Percentiles rank a stretch among this genome's conserved stretches.
These are phyloP conservation scores for Annona squamosa DNA, from an alignment of 164 flowering plant genomes.

Conservation along the genomic window DNA sequence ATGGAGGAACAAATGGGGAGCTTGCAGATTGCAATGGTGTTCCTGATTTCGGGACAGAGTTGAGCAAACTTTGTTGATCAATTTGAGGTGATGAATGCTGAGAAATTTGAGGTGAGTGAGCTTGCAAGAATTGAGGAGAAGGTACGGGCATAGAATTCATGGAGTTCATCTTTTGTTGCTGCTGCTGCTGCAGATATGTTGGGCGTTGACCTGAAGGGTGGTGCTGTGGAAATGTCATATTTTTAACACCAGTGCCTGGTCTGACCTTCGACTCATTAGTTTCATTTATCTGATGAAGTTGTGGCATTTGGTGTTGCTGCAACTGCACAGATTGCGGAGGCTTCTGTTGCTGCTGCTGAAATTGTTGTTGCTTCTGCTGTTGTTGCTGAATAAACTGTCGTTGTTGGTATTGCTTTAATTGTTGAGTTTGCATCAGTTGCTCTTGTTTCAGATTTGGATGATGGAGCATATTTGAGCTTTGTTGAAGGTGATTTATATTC, in stretches of 20 bases:
- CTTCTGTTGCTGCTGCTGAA: not conserved
- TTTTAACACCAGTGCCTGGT: conserved; percentile 40
- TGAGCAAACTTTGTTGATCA: conserved; percentile 59
- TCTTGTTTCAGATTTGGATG: conserved; percentile 51
- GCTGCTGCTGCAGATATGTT: conserved; percentile 41
- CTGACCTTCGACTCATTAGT: conserved; percentile 51
- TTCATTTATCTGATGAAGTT: conserved; percentile 50
- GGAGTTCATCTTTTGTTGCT: conserved; percentile 50
- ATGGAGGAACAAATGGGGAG: conserved; percentile 70
- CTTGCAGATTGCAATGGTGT: conserved; percentile 67
- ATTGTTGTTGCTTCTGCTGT: conserved; percentile 19
- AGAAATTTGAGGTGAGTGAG: conserved; percentile 64
- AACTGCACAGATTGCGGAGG: conserved; percentile 40
- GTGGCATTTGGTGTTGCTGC: conserved; percentile 48
- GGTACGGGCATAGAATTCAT: conserved; percentile 38
- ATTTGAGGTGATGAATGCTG: conserved; percentile 76
- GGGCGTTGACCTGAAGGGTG: conserved; percentile 44
- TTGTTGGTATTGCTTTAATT: conserved; percentile 42
- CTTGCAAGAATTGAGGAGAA: conserved; percentile 60
- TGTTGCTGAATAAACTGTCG: conserved; percentile 52
- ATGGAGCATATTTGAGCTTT: conserved; percentile 44
- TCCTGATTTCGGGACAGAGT: conserved; percentile 48
- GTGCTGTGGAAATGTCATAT: conserved; percentile 56
- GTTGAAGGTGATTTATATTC: conserved; percentile 39
- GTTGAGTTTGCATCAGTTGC: conserved; percentile 43